These are phyloP conservation scores for Sporothrix dimorphospora DNA, from an alignment of 2,329 filamentous ascomycete genomes.

Conservation along the genomic window DNA sequence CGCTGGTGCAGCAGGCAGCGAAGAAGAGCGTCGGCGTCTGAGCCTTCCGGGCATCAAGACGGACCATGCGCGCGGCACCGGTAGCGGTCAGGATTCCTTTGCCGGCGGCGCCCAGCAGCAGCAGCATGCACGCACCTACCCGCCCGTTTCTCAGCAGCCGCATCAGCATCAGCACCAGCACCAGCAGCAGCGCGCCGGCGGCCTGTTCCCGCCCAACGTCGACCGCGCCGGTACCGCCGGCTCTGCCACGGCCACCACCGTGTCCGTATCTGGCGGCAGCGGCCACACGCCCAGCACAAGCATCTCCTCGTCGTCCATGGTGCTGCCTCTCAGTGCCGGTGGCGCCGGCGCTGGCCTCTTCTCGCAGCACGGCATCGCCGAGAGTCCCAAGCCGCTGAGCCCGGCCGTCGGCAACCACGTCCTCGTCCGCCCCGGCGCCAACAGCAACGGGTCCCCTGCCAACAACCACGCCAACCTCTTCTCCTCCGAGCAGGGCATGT, in stretches of 20 bases:
- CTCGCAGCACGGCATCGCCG: slow-evolving; percentile 71
- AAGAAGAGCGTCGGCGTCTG: slow-evolving; percentile 64
- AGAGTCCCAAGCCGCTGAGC: slow-evolving; percentile 84
- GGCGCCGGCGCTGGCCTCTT: slow-evolving; percentile 59
- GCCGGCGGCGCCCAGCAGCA: not conserved
- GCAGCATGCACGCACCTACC: slow-evolving; percentile 18
- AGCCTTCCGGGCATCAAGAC: slow-evolving; percentile 75
- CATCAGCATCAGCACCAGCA: slow-evolving; percentile 50
- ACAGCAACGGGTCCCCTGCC: slow-evolving; percentile 42
- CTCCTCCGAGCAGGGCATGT: slow-evolving; percentile 65
- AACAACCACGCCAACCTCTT: slow-evolving; percentile 72
- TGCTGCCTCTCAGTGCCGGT: slow-evolving; percentile 29
- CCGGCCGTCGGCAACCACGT: slow-evolving; percentile 46
- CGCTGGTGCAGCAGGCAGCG: slow-evolving; percentile 31
- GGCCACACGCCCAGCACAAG: slow-evolving; percentile 39
- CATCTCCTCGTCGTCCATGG: slow-evolving; percentile 32
- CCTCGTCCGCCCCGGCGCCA: not conserved
- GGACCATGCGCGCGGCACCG: slow-evolving; percentile 63
- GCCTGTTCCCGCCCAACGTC: slow-evolving; percentile 65
- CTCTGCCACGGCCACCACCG: slow-evolving; percentile 1
- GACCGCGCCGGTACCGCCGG: slow-evolving; percentile 49
- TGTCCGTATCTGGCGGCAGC: not conserved
- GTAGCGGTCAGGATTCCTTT: not conserved
- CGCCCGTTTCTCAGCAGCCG: slow-evolving; percentile 46
- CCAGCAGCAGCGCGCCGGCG: slow-evolving; percentile 53